Conservation (phyloP, 2,329 filamentous ascomycete species). For the Hymenotorrendiella dingleyae region DNA sequence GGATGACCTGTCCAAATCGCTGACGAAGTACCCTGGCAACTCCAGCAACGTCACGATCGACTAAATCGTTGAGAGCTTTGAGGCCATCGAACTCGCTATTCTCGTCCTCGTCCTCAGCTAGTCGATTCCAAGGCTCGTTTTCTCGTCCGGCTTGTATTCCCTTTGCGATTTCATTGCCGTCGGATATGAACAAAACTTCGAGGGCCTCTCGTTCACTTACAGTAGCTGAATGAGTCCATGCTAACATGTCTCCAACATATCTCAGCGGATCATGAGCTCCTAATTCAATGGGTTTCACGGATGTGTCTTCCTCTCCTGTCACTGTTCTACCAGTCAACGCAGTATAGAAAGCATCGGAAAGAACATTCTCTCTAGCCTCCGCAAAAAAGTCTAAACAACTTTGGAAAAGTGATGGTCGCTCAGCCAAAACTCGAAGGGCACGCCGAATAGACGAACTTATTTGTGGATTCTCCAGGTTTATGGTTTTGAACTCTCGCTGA, state of each 20-base stretch:
- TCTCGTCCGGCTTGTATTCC: slow-evolving; percentile 74
- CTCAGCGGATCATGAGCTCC: slow-evolving; percentile 85
- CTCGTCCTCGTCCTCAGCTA: slow-evolving; percentile 50
- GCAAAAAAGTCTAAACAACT: slow-evolving; percentile 91
- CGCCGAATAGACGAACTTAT: slow-evolving; percentile 79
- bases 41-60: slow-evolving; percentile 77
- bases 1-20: slow-evolving; percentile 83
- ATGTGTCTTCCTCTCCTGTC: slow-evolving; percentile 51
- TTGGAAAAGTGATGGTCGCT: slow-evolving; percentile 84
- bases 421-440: slow-evolving; percentile 80
- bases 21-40: slow-evolving; percentile 82
- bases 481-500: slow-evolving; percentile 82
- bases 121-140: slow-evolving; percentile 75
- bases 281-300: slow-evolving; percentile 86
- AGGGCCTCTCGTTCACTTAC: slow-evolving; percentile 92
- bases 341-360: slow-evolving; percentile 84
- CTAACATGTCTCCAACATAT: slow-evolving; percentile 95
- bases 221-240: slow-evolving; percentile 90
- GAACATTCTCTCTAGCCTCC: slow-evolving; percentile 76
- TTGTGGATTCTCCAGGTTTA: slow-evolving; percentile 92
- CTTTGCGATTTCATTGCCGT: slow-evolving; percentile 81
- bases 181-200: slow-evolving; percentile 83
- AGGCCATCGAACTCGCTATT: slow-evolving; percentile 67
- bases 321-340: slow-evolving; percentile 71
- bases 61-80: slow-evolving; percentile 76